Evolutionary conservation across 768 basidiomycete genomes (phyloP), one percentile per base, ranked within the genome.

Genomic region (Punctularia strigosozonata): DNA sequence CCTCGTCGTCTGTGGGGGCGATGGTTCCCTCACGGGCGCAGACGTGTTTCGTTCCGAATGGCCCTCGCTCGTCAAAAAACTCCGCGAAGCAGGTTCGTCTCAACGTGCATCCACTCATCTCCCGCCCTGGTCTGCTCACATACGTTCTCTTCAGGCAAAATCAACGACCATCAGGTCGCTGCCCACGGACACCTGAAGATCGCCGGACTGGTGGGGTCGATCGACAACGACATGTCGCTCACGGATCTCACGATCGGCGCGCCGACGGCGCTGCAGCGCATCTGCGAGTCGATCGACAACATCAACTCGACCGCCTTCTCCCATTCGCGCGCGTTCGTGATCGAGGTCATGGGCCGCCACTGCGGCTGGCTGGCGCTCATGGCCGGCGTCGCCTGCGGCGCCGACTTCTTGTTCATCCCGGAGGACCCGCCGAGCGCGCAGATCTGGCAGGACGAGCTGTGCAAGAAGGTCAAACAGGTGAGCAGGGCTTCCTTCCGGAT

Each of bases 321-420:
- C 40, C 95, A 99, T 59, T 97, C 91, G 21, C 75, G 95, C 41
- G 95, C 95, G 0, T 99, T 99, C 58, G 92, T 99, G 30, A 70
- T 99, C 28, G 95, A 98, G 59, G 95, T 98, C 38, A 99, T 98
- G 95, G 95, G 95, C n/a, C 68, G 94, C 40, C 88, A 98, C 56
- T 98, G 95, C 59, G 95, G 95, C n/a, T 99, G 95, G 95, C 68
- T 98, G 14, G 91, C 95, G 2, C 66, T 98, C 18, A 69, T 91
- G 51, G 95, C 91, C 8, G 91, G 85, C 25, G 4, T 25, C 37
- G 87, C 85, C 45, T 75, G 77, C 35, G 95, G 94, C 8, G 95
- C 92, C 17, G 95, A 99, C 53, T 98, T 91, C 56, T 76, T 98
- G 47, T 98, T 98, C 63, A 95, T 99, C 44, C 95, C 95, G 1